phyloP scores from a whole-genome alignment of 2,329 filamentous ascomycete genomes.

The Xylariaceae sp. region DNA sequence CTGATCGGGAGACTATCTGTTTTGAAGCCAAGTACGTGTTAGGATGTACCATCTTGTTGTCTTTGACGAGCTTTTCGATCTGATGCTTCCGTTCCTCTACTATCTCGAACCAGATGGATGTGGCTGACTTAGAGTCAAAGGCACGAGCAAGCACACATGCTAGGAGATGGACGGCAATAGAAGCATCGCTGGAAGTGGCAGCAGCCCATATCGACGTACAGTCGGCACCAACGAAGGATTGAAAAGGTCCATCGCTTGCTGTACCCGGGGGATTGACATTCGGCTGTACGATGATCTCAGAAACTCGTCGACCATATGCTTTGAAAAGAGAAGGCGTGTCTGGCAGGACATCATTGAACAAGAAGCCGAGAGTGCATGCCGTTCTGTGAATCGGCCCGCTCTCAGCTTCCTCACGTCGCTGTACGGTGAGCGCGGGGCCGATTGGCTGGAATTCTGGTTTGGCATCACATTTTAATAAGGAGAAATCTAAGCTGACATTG shows the following conservation, averaged over 20 bases:
- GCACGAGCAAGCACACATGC: constrained; percentile 35
- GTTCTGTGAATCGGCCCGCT: constrained; percentile 4
- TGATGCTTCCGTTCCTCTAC: constrained; percentile 14
- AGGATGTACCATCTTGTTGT: constrained; percentile 2
- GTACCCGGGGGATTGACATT: constrained; percentile 6
- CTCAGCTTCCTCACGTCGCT: constrained; percentile 6
- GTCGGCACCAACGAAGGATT: constrained; percentile 16
- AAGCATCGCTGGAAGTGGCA: constrained; percentile 26
- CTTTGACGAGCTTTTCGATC: not conserved
- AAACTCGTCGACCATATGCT: constrained; percentile 4
- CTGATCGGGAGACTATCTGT: not conserved
- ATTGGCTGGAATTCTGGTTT: constrained; percentile 4
- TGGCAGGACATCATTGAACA: constrained; percentile 6
- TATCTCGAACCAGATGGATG: constrained; percentile 33
- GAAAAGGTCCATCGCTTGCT: constrained; percentile 1
- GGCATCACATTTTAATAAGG: constrained; percentile 1
- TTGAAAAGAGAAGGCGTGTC: not conserved
- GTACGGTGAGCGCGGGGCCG: not conserved
- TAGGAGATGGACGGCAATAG: constrained; percentile 28
- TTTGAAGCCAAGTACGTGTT: not conserved
- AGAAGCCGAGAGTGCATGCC: constrained; percentile 3
- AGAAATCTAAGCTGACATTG: constrained; percentile 5
- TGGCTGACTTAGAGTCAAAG: constrained; percentile 27
- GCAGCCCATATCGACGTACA: constrained; percentile 30
- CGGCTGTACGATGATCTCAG: constrained; percentile 4